A percentile compares a stretch with the other conserved stretches of the same genome.
phyloP scores from a whole-genome alignment of 768 basidiomycete genomes.

The Clathrus columnatus region DNA sequence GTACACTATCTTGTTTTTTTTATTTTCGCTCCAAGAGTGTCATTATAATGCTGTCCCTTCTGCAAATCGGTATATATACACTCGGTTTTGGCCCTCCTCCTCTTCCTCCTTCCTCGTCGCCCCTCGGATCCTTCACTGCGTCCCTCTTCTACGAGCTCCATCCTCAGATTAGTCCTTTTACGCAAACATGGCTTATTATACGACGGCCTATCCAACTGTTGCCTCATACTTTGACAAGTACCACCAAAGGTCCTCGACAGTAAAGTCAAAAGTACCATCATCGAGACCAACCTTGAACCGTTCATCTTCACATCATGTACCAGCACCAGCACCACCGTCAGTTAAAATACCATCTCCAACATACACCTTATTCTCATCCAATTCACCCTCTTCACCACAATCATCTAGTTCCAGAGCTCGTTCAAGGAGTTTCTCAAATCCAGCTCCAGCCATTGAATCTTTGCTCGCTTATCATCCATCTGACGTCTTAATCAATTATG shows the following conservation, averaged over 20 bases:
- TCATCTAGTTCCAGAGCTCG: background rate
- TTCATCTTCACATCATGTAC: background rate
- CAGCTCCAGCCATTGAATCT: background rate
- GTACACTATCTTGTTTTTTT: no score
- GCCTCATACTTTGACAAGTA: background rate
- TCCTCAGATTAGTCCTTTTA: background rate
- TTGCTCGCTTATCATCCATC: conserved; percentile 3
- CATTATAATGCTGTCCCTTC: background rate
- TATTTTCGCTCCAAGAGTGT: background rate
- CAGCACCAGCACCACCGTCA: background rate
- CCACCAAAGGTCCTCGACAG: background rate
- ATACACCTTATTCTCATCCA: background rate
- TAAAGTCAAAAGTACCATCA: background rate
- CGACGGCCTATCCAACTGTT: background rate
- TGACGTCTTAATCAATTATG: background rate
- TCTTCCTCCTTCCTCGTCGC: background rate
- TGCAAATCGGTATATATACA: background rate
- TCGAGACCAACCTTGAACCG: background rate
- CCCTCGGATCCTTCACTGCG: background rate
- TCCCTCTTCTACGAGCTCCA: background rate
- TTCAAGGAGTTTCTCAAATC: background rate
- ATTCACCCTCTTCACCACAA: background rate
- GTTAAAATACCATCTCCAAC: background rate
- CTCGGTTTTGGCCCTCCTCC: background rate
- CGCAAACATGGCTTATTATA: no score